These are phyloP conservation scores for Saussurea involucrata DNA, from an alignment of 129 eudicot genomes.

Conservation along the genomic window DNA sequence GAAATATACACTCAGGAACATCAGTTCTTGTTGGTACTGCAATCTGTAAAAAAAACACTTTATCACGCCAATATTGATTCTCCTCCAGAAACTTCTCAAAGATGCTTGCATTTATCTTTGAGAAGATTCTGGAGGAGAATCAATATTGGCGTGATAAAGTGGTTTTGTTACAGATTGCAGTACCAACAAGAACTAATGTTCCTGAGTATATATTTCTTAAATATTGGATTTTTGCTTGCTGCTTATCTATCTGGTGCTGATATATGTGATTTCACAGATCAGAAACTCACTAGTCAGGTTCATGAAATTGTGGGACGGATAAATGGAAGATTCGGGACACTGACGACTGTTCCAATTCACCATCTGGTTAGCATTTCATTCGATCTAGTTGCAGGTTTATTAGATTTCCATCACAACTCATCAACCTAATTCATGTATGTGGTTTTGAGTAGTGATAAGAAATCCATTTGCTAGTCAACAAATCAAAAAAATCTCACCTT, in stretches of 20 bases:
- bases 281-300: constrained; percentile 96
- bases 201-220: constrained; percentile 76
- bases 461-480: neutral
- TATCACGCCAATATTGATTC: constrained; percentile 82
- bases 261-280: constrained; percentile 51
- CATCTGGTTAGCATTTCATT: constrained; percentile 74
- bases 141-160: constrained; percentile 87
- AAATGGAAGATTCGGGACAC: constrained; percentile 90
- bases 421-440: no score
- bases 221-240: constrained; percentile 8
- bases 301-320: constrained; percentile 98
- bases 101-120: constrained; percentile 93
- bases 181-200: constrained; percentile 98
- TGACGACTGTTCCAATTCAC: constrained; percentile 84
- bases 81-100: constrained; percentile 97
- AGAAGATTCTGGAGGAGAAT: constrained; percentile 94
- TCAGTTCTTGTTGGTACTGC: constrained; percentile 99
- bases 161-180: constrained; percentile 95
- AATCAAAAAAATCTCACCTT: neutral
- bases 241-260: neutral
- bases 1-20: constrained; percentile 88
- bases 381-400: neutral
- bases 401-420: neutral
- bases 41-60: constrained; percentile 91
- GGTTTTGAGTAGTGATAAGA: no score